A percentile compares a stretch with the other conserved stretches of the same genome.
Conservation (phyloP, 768 basidiomycete species). For the Porpolomopsis calyptriformis region DNA sequence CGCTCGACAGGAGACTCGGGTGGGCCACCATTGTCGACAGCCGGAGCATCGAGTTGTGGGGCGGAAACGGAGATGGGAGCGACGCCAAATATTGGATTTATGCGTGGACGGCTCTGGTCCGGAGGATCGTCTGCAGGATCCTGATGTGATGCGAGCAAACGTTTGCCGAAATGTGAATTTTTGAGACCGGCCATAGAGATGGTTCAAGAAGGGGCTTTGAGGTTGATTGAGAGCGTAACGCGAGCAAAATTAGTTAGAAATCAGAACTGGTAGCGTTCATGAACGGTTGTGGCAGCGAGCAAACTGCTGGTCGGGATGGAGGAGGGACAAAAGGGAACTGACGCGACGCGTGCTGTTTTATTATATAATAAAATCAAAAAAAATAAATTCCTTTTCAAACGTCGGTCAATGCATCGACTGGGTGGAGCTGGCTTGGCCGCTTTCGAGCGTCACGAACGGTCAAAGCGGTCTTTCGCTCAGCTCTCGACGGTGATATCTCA, state of each 20-base stretch:
- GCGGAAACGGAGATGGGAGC: conserved; percentile 38
- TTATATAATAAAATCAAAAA: neutral
- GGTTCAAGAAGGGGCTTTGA: neutral
- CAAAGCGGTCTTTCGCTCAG: conserved; percentile 67
- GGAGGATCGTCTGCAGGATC: conserved; percentile 48
- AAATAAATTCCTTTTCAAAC: neutral
- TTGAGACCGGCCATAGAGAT: conserved; percentile 70
- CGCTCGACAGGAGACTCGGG: conserved; percentile 29
- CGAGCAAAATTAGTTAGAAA: neutral
- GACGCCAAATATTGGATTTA: conserved; percentile 45
- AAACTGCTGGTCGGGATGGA: neutral
- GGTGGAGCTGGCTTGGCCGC: conserved; percentile 84
- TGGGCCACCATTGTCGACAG: conserved; percentile 41
- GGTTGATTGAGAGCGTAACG: neutral
- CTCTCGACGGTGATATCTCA: conserved; percentile 73
- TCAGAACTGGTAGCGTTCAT: neutral
- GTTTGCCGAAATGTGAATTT: conserved; percentile 78
- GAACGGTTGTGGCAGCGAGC: neutral
- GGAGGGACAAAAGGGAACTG: neutral
- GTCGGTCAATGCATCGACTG: conserved; percentile 65
- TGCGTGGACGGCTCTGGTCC: conserved; percentile 39
- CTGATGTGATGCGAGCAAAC: conserved; percentile 61
- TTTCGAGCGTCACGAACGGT: conserved; percentile 79
- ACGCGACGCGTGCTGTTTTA: neutral
- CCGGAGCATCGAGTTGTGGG: conserved; percentile 41